These are phyloP conservation scores for Cadophora sp. DNA, from an alignment of 2,329 filamentous ascomycete species.

Conservation along the genomic window DNA sequence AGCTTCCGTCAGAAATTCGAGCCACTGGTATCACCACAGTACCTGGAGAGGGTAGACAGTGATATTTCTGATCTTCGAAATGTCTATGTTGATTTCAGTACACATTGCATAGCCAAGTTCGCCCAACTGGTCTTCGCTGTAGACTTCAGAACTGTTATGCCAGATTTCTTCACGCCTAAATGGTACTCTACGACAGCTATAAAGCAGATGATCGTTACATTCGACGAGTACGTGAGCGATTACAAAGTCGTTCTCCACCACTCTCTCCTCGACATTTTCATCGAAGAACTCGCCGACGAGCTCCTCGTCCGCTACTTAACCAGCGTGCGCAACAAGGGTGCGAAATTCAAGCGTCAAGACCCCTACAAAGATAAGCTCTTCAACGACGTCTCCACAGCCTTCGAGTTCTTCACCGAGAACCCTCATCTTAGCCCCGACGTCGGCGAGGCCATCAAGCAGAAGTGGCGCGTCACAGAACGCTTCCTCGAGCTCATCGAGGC, in stretches of 20 bases:
- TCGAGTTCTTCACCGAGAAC: conserved; percentile 82
- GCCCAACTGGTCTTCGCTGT: conserved; percentile 86
- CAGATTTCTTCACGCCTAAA: conserved; percentile 86
- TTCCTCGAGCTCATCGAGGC: conserved; percentile 82
- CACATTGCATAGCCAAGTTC: conserved; percentile 89
- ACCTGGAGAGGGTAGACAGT: conserved; percentile 74
- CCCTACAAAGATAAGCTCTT: conserved; percentile 93
- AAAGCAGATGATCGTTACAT: conserved; percentile 92
- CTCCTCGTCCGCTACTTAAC: conserved; percentile 85
- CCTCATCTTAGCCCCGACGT: conserved; percentile 67
- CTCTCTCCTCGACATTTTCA: conserved; percentile 86
- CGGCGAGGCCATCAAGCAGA: conserved; percentile 79
- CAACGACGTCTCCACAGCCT: conserved; percentile 89
- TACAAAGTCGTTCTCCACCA: conserved; percentile 86
- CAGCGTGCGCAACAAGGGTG: conserved; percentile 85
- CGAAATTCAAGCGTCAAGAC: conserved; percentile 85
- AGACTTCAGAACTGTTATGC: conserved; percentile 84
- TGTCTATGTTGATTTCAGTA: conserved; percentile 93
- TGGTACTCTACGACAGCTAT: conserved; percentile 91
- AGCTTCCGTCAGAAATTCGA: conserved; percentile 87
- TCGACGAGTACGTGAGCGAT: conserved; percentile 93
- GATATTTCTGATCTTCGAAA: conserved; percentile 82
- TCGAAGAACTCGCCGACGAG: conserved; percentile 92
- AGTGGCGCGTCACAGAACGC: conserved; percentile 89
- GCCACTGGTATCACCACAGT: conserved; percentile 79